Evolutionary conservation across 257 asterid genomes (phyloP).

Genomic region (Solanum neorickii): DNA sequence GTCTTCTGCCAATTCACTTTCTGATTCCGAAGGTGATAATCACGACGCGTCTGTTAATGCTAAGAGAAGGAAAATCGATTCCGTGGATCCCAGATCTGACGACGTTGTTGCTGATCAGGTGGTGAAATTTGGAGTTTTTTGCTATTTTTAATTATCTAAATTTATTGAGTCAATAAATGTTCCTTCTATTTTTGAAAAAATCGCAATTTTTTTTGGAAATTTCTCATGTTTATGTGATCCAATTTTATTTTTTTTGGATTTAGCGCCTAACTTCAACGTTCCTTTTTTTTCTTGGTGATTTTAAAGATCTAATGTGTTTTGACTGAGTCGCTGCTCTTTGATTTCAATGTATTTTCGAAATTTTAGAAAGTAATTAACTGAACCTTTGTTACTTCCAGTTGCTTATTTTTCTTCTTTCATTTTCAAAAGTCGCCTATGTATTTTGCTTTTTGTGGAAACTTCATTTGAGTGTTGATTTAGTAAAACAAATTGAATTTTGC

Average conservation of each 20-base stretch:
- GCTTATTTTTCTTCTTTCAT: not conserved
- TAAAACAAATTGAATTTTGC: slow-evolving; percentile 15
- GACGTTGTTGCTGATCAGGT: slow-evolving; percentile 50
- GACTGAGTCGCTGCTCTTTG: slow-evolving; percentile 3
- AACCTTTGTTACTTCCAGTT: not conserved
- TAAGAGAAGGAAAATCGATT: slow-evolving; percentile 44
- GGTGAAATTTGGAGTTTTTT: not conserved
- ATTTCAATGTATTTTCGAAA: not conserved
- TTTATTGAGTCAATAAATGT: not conserved
- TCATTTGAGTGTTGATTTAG: not conserved
- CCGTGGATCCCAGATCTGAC: slow-evolving; percentile 48
- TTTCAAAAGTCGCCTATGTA: not conserved
- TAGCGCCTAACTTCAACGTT: slow-evolving; percentile 42
- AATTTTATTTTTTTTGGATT: not conserved
- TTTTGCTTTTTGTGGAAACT: not conserved
- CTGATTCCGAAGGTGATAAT: slow-evolving; percentile 41
- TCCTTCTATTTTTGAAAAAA: slow-evolving; percentile 30
- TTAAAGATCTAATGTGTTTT: slow-evolving; percentile 42
- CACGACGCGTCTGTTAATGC: slow-evolving; percentile 20
- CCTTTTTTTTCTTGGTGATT: not conserved
- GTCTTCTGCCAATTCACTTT: slow-evolving; percentile 24
- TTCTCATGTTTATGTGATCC: not conserved
- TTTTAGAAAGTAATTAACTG: not conserved
- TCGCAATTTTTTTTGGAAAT: not conserved
- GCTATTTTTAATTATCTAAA: not conserved